Evolutionary conservation across 257 asterid species (phyloP).

Genomic region (Solanum clarkiae): DNA sequence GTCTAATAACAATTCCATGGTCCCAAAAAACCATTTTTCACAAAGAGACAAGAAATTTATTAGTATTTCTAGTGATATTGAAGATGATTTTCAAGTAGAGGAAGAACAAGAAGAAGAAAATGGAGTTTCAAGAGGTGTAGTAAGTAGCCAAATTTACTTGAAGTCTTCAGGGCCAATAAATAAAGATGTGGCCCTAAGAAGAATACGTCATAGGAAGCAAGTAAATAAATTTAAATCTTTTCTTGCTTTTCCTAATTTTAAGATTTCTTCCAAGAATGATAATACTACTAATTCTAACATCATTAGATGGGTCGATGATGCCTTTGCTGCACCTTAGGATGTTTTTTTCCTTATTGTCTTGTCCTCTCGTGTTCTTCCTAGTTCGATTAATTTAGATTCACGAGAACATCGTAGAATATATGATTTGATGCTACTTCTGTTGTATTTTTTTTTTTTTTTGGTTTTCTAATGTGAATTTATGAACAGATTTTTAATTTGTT

Average conservation of each 20-base stretch:
- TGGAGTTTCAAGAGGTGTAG: not conserved
- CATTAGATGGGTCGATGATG: slow-evolving; percentile 55
- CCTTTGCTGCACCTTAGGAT: slow-evolving; percentile 54
- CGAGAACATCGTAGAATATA: not conserved
- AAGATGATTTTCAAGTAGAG: slow-evolving; percentile 7
- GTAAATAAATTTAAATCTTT: slow-evolving; percentile 35
- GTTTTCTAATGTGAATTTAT: not conserved
- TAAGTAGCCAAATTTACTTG: slow-evolving; percentile 32
- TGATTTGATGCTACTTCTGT: not conserved
- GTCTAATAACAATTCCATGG: not conserved
- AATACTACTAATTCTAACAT: not conserved
- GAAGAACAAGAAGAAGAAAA: slow-evolving; percentile 2
- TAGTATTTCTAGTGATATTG: not conserved
- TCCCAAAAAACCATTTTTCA: slow-evolving; percentile 1
- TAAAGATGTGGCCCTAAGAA: slow-evolving; percentile 47
- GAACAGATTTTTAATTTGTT: not conserved
- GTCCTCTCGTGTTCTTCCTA: no score
- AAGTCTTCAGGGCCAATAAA: slow-evolving; percentile 37
- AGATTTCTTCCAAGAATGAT: not conserved
- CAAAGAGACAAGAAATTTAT: not conserved
- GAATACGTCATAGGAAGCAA: slow-evolving; percentile 65
- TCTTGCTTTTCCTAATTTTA: slow-evolving; percentile 15
- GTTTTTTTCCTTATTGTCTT: no score
- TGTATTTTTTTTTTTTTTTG: not conserved
- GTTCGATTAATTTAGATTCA: not conserved